Percentiles rank a stretch among this genome's conserved stretches.
Evolutionary conservation across 1,284 basidiomycete species (phyloP).

Genomic region (Hemileia vastatrix): DNA sequence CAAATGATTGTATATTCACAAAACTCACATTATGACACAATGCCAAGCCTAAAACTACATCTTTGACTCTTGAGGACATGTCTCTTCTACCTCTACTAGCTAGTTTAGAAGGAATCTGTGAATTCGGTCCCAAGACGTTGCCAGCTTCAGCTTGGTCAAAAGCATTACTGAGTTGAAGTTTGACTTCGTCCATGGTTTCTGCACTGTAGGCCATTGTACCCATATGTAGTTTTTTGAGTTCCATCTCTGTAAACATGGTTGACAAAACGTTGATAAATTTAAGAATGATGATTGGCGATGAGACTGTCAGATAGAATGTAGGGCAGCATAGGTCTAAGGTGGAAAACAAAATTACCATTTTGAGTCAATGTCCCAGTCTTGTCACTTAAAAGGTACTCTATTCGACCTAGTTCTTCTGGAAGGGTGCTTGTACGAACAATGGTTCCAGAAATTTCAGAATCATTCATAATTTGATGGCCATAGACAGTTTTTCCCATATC

Average conservation of each 20-base stretch:
- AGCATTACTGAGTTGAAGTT: constrained; percentile 70
- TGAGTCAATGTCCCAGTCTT: constrained; percentile 97
- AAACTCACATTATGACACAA: constrained; percentile 85
- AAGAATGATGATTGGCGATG: not conserved
- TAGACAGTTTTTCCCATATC: constrained; percentile 99
- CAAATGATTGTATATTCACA: not conserved
- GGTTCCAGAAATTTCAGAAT: constrained; percentile 82
- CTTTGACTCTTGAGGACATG: constrained; percentile 87
- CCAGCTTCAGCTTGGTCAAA: constrained; percentile 54
- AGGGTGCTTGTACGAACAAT: constrained; percentile 94
- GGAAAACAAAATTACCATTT: constrained; percentile 58
- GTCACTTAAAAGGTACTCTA: constrained; percentile 90
- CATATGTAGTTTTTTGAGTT: constrained; percentile 96
- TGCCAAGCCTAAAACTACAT: constrained; percentile 84
- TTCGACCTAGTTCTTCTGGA: constrained; percentile 90
- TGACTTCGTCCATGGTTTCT: constrained; percentile 97
- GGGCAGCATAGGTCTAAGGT: not conserved
- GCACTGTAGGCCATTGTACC: constrained; percentile 94
- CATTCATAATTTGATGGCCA: constrained; percentile 85
- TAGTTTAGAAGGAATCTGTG: constrained; percentile 42
- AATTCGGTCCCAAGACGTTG: constrained; percentile 10
- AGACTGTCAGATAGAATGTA: not conserved
- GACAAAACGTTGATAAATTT: constrained; percentile 3
- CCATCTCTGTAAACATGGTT: constrained; percentile 65
- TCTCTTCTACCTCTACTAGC: constrained; percentile 76